Conservation (phyloP, 208 protist species). For the Angomonas deanei region DNA sequence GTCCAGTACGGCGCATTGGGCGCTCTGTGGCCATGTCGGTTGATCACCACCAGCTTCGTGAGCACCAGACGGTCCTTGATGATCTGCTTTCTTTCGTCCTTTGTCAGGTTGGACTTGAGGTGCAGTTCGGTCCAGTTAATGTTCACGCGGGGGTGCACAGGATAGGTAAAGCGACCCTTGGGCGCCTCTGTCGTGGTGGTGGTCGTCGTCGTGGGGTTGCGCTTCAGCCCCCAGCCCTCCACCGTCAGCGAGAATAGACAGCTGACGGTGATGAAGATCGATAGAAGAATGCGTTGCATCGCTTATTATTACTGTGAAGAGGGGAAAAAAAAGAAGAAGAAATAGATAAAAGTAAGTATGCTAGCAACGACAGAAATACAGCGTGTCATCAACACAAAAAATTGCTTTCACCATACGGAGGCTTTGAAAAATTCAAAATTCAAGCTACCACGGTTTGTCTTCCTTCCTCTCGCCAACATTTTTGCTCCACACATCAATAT, state of each 20-base stretch:
- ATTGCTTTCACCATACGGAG: no score
- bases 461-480: no score
- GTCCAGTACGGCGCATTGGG: constrained; percentile 77
- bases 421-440: neutral
- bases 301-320: neutral
- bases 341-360: neutral
- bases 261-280: neutral
- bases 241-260: neutral
- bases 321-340: neutral
- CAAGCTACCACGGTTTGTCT: no score
- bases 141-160: constrained; percentile 38
- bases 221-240: neutral
- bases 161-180: constrained; percentile 7
- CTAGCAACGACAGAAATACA: neutral
- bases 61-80: constrained; percentile 45
- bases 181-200: neutral
- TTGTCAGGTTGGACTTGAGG: constrained; percentile 24
- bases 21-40: constrained; percentile 75
- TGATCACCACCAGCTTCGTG: constrained; percentile 69
- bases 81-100: constrained; percentile 25
- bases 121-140: constrained; percentile 50
- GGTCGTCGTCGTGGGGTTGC: neutral
- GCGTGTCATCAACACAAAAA: no score
- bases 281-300: neutral
- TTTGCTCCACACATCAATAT: no score